Evolutionary conservation across 768 basidiomycete species (phyloP), one percentile per base, ranked within the genome.

Genomic region (Pleurotus platypus): DNA sequence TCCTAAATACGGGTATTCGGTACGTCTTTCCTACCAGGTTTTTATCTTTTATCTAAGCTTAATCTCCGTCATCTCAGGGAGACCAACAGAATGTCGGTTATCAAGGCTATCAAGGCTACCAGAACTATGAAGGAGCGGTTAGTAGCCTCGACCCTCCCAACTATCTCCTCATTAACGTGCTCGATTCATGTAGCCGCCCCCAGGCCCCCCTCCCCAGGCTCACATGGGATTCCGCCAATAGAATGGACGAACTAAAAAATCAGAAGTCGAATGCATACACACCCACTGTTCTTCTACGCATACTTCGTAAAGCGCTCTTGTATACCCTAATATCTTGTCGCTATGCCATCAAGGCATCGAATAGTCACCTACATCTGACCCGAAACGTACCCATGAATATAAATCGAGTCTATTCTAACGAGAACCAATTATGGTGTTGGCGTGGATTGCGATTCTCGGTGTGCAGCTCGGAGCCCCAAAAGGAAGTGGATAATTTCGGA

Each of bases 1-100:
- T 35, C 51, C 51, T 7, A 53, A 53, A 35, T 53, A 53, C 39
- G 51, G 51, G 12, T 53, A 53, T 26, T 16, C 51, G 35, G 51
- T 53, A 15, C 16, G 51, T 42, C 18, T 50, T 30, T 16, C 30
- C 7, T 3, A 20, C 5, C 7, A 15, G 11, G 1, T 16, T 48
- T 5, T 1, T 5, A 22, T 11, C 20, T 48, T 5, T 1, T 5
- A 22, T 11, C 20, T 11, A 47, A 22, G 7, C 22, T 48, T 45
- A 7, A 48, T 48, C 6, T 22, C 24, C 30, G 8, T 35, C 30
- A 8, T 24, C 26, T n/a, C 6, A 50, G 49, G 49, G 49, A 7
- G 49, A 35, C 9, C 26, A 50, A 12, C 37, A 50, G 15, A 50
- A 50, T 16, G 26, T 16, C 7, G 27, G 27, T 15, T 30, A 50